These are phyloP conservation scores for Talaromyces albobiverticillius DNA, from an alignment of 2,329 filamentous ascomycete genomes.

Conservation along the genomic window DNA sequence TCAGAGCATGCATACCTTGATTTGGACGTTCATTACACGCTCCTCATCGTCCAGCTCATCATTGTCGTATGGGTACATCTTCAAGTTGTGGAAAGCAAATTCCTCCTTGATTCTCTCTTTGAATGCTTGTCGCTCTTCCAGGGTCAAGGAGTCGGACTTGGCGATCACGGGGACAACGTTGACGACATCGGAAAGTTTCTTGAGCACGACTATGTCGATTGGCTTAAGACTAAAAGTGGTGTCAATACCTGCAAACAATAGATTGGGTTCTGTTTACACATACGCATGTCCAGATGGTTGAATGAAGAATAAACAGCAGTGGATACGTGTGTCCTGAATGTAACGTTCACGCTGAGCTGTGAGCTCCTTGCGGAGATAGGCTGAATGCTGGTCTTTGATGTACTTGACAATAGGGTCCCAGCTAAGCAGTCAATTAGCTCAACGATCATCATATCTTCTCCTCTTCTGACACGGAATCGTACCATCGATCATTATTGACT, in stretches of 20 bases:
- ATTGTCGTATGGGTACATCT: slow-evolving; percentile 99
- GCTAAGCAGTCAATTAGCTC: slow-evolving; percentile 35
- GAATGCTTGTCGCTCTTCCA: slow-evolving; percentile 93
- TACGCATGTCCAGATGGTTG: slow-evolving; percentile 92
- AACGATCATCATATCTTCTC: slow-evolving; percentile 20
- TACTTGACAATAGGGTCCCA: slow-evolving; percentile 99
- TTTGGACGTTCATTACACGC: slow-evolving; percentile 85
- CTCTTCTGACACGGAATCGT: slow-evolving; percentile 16
- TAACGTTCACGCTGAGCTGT: slow-evolving; percentile 98
- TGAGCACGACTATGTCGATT: slow-evolving; percentile 98
- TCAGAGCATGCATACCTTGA: slow-evolving; percentile 67
- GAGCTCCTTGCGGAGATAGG: slow-evolving; percentile 98
- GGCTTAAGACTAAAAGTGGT: slow-evolving; percentile 68
- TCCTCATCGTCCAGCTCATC: slow-evolving; percentile 98
- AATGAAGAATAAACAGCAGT: slow-evolving; percentile 99
- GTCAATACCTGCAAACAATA: slow-evolving; percentile 13
- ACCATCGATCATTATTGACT: slow-evolving; percentile 99
- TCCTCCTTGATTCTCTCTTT: slow-evolving; percentile 99
- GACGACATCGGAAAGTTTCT: slow-evolving; percentile 99
- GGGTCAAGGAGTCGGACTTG: slow-evolving; percentile 92
- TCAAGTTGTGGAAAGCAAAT: slow-evolving; percentile 98
- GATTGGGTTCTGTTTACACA: slow-evolving; percentile 17
- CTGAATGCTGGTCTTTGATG: slow-evolving; percentile 99
- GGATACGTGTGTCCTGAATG: slow-evolving; percentile 98
- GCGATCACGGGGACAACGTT: slow-evolving; percentile 99